Percentiles rank a stretch among this genome's conserved stretches.
Evolutionary conservation across 805 yeast genomes (phyloP).

Genomic region (Yarrowia phangngaensis): DNA sequence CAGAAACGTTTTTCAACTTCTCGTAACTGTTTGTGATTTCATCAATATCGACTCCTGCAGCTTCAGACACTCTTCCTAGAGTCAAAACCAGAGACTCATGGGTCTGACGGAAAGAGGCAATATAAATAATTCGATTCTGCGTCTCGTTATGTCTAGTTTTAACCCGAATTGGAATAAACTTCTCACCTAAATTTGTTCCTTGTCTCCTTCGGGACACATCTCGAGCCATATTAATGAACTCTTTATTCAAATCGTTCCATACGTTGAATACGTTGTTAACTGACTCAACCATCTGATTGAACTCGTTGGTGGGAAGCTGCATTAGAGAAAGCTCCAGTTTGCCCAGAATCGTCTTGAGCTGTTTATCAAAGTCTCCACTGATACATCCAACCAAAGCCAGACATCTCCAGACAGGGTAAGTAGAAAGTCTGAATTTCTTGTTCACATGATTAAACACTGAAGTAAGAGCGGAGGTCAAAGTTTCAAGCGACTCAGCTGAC

Average conservation of each 20-base stretch:
- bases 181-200: slow-evolving; percentile 46
- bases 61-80: slow-evolving; percentile 33
- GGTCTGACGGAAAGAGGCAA: slow-evolving; percentile 47
- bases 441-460: slow-evolving; percentile 55
- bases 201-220: slow-evolving; percentile 66
- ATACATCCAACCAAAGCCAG: slow-evolving; percentile 63
- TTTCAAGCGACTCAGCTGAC: slow-evolving; percentile 46
- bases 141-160: slow-evolving; percentile 44
- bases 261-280: slow-evolving; percentile 42
- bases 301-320: slow-evolving; percentile 44
- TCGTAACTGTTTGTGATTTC: slow-evolving; percentile 32
- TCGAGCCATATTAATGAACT: slow-evolving; percentile 61
- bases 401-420: slow-evolving; percentile 64
- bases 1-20: slow-evolving; percentile 41
- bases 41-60: slow-evolving; percentile 16
- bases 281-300: slow-evolving; percentile 38
- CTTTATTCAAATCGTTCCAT: slow-evolving; percentile 62
- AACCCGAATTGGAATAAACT: slow-evolving; percentile 61
- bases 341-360: slow-evolving; percentile 43
- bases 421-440: slow-evolving; percentile 54
- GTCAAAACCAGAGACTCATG: slow-evolving; percentile 52
- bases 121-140: slow-evolving; percentile 45
- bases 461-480: slow-evolving; percentile 47
- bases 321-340: slow-evolving; percentile 42
- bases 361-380: slow-evolving; percentile 52